Evolutionary conservation across 1,284 basidiomycete species (phyloP).

Genomic region (Schizophyllum commune): DNA sequence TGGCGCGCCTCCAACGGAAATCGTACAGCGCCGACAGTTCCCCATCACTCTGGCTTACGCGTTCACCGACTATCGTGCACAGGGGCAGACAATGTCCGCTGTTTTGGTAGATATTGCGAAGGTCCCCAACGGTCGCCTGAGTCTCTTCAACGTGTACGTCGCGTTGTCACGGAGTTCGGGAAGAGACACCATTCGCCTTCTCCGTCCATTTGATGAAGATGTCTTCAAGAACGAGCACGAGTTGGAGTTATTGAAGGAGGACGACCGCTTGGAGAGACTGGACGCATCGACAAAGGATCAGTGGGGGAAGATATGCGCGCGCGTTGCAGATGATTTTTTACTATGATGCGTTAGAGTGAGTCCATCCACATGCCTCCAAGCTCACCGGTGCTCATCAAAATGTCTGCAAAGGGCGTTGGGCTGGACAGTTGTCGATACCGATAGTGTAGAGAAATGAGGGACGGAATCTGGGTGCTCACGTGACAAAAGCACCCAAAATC

Average conservation of each 20-base stretch:
- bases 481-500: too few relatives aligned
- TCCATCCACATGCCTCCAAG: too few relatives aligned
- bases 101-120: conserved; percentile 23
- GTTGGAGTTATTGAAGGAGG: not conserved
- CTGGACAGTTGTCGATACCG: too few relatives aligned
- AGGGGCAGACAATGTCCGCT: conserved; percentile 23
- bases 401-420: too few relatives aligned
- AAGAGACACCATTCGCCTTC: conserved; percentile 15
- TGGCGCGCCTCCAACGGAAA: conserved; percentile 1
- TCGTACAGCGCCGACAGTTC: conserved; percentile 15
- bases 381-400: too few relatives aligned
- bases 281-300: not conserved
- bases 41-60: conserved; percentile 21
- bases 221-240: conserved; percentile 2
- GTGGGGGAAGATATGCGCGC: not conserved
- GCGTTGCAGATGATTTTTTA: too few relatives aligned
- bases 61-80: conserved; percentile 26
- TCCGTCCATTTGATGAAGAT: conserved; percentile 18
- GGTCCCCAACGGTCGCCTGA: conserved; percentile 16
- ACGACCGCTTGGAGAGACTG: not conserved
- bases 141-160: conserved; percentile 22
- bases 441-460: too few relatives aligned
- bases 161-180: conserved; percentile 19
- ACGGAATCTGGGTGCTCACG: too few relatives aligned
- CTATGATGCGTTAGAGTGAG: too few relatives aligned